Evolutionary conservation across 2,329 filamentous ascomycete species (phyloP).

Genomic region (Cladophialophora yegresii): DNA sequence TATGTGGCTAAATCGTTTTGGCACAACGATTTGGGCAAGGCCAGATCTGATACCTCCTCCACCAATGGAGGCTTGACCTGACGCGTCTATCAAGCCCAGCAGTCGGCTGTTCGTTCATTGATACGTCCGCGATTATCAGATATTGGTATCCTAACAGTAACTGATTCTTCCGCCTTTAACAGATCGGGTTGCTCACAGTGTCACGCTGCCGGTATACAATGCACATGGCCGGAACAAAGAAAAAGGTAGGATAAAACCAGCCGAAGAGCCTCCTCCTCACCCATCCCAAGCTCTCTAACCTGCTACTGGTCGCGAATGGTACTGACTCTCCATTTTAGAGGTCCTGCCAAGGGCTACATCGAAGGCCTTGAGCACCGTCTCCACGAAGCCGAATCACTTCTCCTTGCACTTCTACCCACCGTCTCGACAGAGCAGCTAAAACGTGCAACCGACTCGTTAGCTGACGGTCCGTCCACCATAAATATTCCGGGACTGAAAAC

Average conservation of each 20-base stretch:
- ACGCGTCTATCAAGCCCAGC: not conserved
- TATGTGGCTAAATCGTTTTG: slow-evolving; percentile 17
- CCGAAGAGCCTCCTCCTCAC: not conserved
- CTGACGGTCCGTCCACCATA: slow-evolving; percentile 5
- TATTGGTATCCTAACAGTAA: not conserved
- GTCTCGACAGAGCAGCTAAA: slow-evolving; percentile 41
- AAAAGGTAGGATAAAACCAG: slow-evolving; percentile 27
- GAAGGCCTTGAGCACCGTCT: slow-evolving; percentile 50
- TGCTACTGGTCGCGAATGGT: not conserved
- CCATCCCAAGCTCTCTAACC: not conserved
- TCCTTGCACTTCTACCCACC: slow-evolving; percentile 44
- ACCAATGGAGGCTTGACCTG: slow-evolving; percentile 6
- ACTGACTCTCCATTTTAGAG: slow-evolving; percentile 38
- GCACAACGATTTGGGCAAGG: slow-evolving; percentile 15
- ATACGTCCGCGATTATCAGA: slow-evolving; percentile 3
- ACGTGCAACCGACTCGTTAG: slow-evolving; percentile 32
- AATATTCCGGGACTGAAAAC: slow-evolving; percentile 15
- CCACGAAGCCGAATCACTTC: slow-evolving; percentile 46
- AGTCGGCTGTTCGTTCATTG: slow-evolving; percentile 15
- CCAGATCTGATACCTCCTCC: slow-evolving; percentile 4
- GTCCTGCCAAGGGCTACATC: slow-evolving; percentile 52
- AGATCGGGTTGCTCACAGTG: slow-evolving; percentile 34
- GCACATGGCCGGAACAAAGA: slow-evolving; percentile 35
- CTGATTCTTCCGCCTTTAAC: slow-evolving; percentile 17
- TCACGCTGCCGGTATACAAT: slow-evolving; percentile 30